Evolutionary conservation across 192 early-diverging fungal genomes (phyloP).

Genomic region (Coemansia sp.): DNA sequence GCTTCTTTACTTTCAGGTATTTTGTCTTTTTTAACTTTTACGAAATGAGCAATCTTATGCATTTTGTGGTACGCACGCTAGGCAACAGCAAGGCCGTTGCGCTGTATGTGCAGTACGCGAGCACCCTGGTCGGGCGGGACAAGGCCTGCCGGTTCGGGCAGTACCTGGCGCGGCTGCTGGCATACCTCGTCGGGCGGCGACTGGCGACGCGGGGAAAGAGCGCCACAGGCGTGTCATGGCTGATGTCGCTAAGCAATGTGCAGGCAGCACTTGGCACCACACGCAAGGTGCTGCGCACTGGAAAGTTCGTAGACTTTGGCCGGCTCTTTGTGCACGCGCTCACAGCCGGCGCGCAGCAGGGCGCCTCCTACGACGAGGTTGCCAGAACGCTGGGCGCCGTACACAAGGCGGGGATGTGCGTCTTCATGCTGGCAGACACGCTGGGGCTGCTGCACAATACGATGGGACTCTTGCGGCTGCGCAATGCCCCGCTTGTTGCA

Average conservation of each 20-base stretch:
- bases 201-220: constrained; percentile 17
- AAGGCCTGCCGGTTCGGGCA: constrained; percentile 81
- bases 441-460: constrained; percentile 31
- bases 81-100: constrained; percentile 24
- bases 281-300: constrained; percentile 46
- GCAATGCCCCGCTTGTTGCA: constrained; percentile 21
- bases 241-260: constrained; percentile 19
- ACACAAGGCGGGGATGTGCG: constrained; percentile 49
- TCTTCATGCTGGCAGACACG: constrained; percentile 47
- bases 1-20: neutral
- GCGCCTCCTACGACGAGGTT: constrained; percentile 29
- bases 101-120: constrained; percentile 58
- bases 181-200: constrained; percentile 45
- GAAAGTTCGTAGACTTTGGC: constrained; percentile 49
- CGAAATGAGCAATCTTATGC: constrained; percentile 1
- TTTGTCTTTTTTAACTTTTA: neutral
- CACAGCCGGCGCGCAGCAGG: neutral
- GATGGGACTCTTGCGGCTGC: constrained; percentile 26
- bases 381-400: constrained; percentile 21
- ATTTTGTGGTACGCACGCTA: constrained; percentile 6
- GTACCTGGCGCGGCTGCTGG: constrained; percentile 81
- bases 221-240: constrained; percentile 18
- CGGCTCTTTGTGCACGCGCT: constrained; percentile 23
- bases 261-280: constrained; percentile 33
- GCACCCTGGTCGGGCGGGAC: constrained; percentile 70